Percentiles rank a stretch among this genome's conserved stretches.
phyloP scores from a whole-genome alignment of 441 rosid genomes.

The Euphorbia corollata region DNA sequence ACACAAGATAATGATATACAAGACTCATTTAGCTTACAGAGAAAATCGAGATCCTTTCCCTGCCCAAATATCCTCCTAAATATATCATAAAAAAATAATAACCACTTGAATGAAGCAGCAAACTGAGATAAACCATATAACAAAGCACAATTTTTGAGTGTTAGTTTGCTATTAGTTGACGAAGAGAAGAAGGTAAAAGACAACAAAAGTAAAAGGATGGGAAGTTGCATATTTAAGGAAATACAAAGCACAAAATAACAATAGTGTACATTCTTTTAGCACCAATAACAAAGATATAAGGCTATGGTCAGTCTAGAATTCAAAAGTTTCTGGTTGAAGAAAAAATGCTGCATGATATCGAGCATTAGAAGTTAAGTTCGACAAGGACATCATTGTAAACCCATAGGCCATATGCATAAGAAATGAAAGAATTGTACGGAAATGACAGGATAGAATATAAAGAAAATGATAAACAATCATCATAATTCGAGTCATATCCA shows the following conservation, averaged over 20 bases:
- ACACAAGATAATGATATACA: neutral
- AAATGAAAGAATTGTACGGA: neutral
- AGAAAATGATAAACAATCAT: neutral
- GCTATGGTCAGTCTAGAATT: neutral
- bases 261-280: neutral
- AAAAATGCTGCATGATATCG: neutral
- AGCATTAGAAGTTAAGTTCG: neutral
- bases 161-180: slow-evolving; percentile 1
- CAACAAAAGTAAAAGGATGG: neutral
- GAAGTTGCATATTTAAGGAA: neutral
- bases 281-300: neutral
- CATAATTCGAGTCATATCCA: slow-evolving; percentile 21
- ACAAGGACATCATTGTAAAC: neutral
- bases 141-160: neutral
- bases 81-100: neutral
- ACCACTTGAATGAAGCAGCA: neutral
- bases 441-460: neutral
- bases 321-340: neutral
- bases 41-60: neutral
- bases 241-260: neutral
- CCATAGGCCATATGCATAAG: neutral
- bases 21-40: neutral
- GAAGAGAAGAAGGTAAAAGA: neutral
- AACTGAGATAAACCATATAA: neutral
- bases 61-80: neutral